These are phyloP conservation scores for Lasiosphaeris hirsuta DNA, from an alignment of 495 filamentous ascomycete genomes.

Conservation along the genomic window DNA sequence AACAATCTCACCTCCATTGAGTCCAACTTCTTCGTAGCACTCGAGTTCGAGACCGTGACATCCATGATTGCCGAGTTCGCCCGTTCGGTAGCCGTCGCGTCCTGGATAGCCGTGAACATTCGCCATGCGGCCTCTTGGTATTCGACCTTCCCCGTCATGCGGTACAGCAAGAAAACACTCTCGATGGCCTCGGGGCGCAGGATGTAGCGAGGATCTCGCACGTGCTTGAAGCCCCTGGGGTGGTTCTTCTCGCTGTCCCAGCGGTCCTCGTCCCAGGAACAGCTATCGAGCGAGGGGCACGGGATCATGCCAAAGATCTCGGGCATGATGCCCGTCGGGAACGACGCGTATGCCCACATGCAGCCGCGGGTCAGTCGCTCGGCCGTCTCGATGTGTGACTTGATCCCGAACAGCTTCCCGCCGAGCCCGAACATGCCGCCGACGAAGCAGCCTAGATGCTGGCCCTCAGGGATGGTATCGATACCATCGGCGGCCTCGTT, in stretches of 20 bases:
- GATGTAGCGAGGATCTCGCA: constrained; percentile 60
- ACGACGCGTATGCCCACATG: constrained; percentile 79
- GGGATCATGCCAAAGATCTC: constrained; percentile 61
- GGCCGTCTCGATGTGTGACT: constrained; percentile 65
- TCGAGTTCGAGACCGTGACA: constrained; percentile 26
- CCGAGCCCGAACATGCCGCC: constrained; percentile 89
- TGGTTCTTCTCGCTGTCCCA: constrained; percentile 46
- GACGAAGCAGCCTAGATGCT: constrained; percentile 65
- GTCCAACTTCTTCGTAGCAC: constrained; percentile 32
- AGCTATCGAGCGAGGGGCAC: constrained; percentile 45
- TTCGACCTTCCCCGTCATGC: constrained; percentile 51
- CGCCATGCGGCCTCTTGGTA: constrained; percentile 54
- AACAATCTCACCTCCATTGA: constrained; percentile 39
- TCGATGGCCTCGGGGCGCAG: constrained; percentile 67
- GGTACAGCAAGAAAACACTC: constrained; percentile 65
- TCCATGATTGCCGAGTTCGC: constrained; percentile 48
- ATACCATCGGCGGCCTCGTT: constrained; percentile 1
- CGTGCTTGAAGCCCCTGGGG: constrained; percentile 60
- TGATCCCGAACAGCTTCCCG: constrained; percentile 65
- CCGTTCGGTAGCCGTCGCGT: constrained; percentile 42
- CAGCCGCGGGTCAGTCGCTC: constrained; percentile 79
- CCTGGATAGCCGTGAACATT: constrained; percentile 52
- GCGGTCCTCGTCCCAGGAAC: constrained; percentile 33
- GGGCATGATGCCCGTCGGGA: constrained; percentile 81
- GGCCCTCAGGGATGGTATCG: constrained; percentile 32